Base-by-base conservation (phyloP, 805 yeast species). In the Alloascoidea africana region DNA sequence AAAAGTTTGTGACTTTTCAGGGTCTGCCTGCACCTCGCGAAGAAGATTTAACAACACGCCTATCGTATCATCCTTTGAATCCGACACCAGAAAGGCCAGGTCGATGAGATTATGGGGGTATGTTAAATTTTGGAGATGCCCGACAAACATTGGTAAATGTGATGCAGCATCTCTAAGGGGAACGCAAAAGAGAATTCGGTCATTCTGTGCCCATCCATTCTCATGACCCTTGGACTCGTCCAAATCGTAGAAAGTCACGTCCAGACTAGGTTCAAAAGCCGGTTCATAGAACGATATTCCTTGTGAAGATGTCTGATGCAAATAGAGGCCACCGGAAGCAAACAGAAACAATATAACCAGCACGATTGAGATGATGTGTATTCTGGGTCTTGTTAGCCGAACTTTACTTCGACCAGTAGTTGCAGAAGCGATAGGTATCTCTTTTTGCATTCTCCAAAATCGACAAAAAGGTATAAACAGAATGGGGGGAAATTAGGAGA, bases 51-150 rank as follows among this genome's bases (percentile, higher is more conserved):
- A 59, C 46, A 87, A 60, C 36, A 68, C 70, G 19, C 73, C 79
- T 73, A 87, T 66, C 13, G 96, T 89, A 50, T 81, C 76, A 58
- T 87, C 97, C 16, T 79, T 73, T 1, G 95, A 81, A 58, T 89
- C 97, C 36, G 91, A 77, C 3, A 89, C 94, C 50, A 89, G 59
- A 51, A 89, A 89, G 15, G 96, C 72, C 53, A 66, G 66, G 58
- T 71, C 78, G 33, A 71, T 68, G 43, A 70, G 53, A 42, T 63
- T 52, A 47, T 71, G 78, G 13, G 77, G 78, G 44, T 71, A 71
- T 3, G 76, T 66, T 55, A 71, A 58, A 52, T 71, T 70, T 41
- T 51, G 52, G 72, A 71, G 62, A 47, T 70, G 76, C 27, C 66
- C 61, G 45, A 71, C 71, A 45, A 71, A 71, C 78, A 71, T 71